Base-by-base conservation (phyloP, 73 alveolate species). In the Paramecium octaurelia region DNA sequence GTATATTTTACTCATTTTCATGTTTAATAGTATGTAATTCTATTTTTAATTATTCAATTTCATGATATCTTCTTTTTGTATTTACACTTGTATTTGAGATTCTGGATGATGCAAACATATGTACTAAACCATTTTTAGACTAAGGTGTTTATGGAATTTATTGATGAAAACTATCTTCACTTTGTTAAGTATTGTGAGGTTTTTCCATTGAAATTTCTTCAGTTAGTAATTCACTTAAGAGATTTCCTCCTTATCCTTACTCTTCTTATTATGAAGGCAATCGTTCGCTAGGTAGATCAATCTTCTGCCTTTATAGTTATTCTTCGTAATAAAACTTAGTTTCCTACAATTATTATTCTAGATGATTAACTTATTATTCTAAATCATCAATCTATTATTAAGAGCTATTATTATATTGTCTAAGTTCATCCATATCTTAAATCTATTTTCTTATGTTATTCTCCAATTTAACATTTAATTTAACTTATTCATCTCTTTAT, bases 191-290 rank as follows among this genome's bases (percentile, higher is more conserved):
- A 64, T 31, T 64, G 12, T 27, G 42, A 34, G 42, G 50, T 64
- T 64, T 64, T 16, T 64, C 84, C 4, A 54, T 54, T 4, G 69
- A 54, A 3, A 64, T 27, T 64, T 64, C 84, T 64, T 64, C 84
- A 1, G 84, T 64, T 64, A 75, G 21, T 18, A 80, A 23, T 80
- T 80, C 91, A 48, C 91, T 80, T 18, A 80, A 43, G 20, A 80
- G 12, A 80, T 80, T 80, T 23, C 91, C 91, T 43, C 91, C 91
- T 16, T 80, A 80, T 14, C 91, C 91, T 80, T 80, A 80, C 36
- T 43, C 70, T 23, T 80, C 75, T 21, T 80, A 34, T 23, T 43
- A 23, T 16, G 84, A 64, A 11, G 23, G 50, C 12, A 44, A 46
- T 80, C 73, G 8, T 80, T 43, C 73, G 12, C 91, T 24, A 8